Percentiles rank a stretch among this genome's conserved stretches.
phyloP scores from a whole-genome alignment of 2,329 filamentous ascomycete species.

The Beauveria medogensis region DNA sequence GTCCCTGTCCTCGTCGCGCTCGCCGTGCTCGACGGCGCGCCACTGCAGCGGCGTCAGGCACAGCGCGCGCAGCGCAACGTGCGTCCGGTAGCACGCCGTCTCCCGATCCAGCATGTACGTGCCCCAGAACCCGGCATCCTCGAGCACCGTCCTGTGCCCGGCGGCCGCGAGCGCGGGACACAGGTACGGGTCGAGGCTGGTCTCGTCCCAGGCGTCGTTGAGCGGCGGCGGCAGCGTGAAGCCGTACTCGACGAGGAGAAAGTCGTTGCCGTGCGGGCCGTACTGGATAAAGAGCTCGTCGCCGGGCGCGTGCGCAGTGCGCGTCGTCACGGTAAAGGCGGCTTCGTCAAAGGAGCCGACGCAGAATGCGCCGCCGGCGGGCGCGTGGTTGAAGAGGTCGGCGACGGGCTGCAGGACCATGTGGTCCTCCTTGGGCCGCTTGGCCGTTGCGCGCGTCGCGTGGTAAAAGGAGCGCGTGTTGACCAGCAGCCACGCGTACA shows the following conservation, averaged over 20 bases:
- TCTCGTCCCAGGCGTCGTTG: slow-evolving; percentile 44
- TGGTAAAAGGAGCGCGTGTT: slow-evolving; percentile 59
- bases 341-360: slow-evolving; percentile 40
- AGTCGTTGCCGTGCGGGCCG: slow-evolving; percentile 61
- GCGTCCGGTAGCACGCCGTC: slow-evolving; percentile 46
- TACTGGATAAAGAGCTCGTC: slow-evolving; percentile 64
- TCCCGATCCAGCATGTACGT: slow-evolving; percentile 43
- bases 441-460: slow-evolving; percentile 35
- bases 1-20: slow-evolving; percentile 38
- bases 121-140: slow-evolving; percentile 40
- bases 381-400: slow-evolving; percentile 59
- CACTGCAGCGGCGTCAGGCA: slow-evolving; percentile 31
- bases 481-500: slow-evolving; percentile 51
- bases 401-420: slow-evolving; percentile 65
- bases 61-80: slow-evolving; percentile 40
- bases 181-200: slow-evolving; percentile 38
- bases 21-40: slow-evolving; percentile 36
- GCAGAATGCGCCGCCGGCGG: slow-evolving; percentile 40
- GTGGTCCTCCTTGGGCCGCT: slow-evolving; percentile 43
- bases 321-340: slow-evolving; percentile 48
- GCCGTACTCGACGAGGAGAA: slow-evolving; percentile 60
- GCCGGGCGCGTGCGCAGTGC: slow-evolving; percentile 41
- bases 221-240: slow-evolving; percentile 35
- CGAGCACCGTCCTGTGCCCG: slow-evolving; percentile 30
- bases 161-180: slow-evolving; percentile 27